These are phyloP conservation scores for Alternaria angustiovoidea DNA, from an alignment of 2,329 filamentous ascomycete species.

Conservation along the genomic window DNA sequence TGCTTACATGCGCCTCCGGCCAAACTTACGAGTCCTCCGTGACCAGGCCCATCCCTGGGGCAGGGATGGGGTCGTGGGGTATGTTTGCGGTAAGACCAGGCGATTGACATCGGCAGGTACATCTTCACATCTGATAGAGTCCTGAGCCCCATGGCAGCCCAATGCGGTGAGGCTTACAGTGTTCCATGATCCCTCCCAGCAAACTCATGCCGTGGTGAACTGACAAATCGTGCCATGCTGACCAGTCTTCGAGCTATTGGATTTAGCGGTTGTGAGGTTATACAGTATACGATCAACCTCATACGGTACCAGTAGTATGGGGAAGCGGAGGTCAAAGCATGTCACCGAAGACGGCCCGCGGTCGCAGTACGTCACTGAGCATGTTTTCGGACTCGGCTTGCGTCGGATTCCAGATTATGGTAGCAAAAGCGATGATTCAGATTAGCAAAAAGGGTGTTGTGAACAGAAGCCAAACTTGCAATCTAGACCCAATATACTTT, in stretches of 20 bases:
- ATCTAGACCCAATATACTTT: constrained; percentile 4
- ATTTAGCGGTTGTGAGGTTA: neutral
- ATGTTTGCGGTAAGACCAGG: neutral
- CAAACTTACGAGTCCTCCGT: neutral
- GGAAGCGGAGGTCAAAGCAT: constrained; percentile 3
- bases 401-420: neutral
- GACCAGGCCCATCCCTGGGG: neutral
- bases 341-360: constrained; percentile 4
- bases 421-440: neutral
- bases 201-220: neutral
- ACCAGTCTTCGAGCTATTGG: neutral
- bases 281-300: neutral
- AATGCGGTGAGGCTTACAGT: neutral
- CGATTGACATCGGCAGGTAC: constrained; percentile 1
- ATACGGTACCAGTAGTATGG: neutral
- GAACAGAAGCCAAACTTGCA: neutral
- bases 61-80: neutral
- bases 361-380: neutral
- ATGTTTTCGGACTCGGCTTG: neutral
- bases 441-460: neutral
- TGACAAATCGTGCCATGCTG: neutral
- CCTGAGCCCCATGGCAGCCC: neutral
- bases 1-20: neutral
- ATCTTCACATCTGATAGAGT: neutral
- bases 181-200: neutral